A percentile compares a stretch with the other conserved stretches of the same genome.
phyloP scores from a whole-genome alignment of 371 early-diverging fungal genomes.

The Blakeslea trispora region DNA sequence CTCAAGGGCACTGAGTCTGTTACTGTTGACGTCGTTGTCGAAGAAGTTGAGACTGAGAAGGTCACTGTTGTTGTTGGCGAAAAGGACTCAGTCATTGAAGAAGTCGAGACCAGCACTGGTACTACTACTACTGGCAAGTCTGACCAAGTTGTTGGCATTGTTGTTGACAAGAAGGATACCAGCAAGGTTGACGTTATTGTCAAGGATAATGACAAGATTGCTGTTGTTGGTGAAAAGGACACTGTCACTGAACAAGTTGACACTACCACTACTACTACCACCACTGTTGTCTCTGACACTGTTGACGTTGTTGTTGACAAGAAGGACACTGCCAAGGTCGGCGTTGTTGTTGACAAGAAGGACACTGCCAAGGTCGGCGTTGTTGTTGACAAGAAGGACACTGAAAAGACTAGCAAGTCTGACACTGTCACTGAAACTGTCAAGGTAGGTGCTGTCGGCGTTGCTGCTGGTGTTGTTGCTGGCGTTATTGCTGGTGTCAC shows the following conservation, averaged over 20 bases:
- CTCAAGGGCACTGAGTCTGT: neutral
- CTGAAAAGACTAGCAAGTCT: neutral
- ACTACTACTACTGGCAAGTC: neutral
- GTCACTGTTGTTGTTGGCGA: neutral
- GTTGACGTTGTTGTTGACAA: conserved; percentile 6
- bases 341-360: neutral
- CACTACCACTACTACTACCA: neutral
- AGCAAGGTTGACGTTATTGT: neutral
- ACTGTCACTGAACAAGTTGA: neutral
- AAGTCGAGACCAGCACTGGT: neutral
- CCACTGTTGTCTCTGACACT: neutral
- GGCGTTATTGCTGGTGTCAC: conserved; percentile 4
- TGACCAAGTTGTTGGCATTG: neutral
- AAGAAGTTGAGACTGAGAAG: neutral
- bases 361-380: neutral
- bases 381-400: neutral
- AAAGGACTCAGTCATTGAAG: neutral
- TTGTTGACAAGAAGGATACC: neutral
- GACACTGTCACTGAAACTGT: conserved; percentile 4
- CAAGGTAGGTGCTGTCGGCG: conserved; percentile 1
- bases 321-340: neutral
- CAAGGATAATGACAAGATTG: conserved; percentile 5
- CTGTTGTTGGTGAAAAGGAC: neutral
- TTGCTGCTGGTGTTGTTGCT: conserved; percentile 5
- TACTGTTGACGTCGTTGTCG: conserved; percentile 4